Percentiles rank a stretch among this genome's conserved stretches.
Evolutionary conservation across 169 alveolate species (phyloP).

Genomic region (Eimeria mitis): DNA sequence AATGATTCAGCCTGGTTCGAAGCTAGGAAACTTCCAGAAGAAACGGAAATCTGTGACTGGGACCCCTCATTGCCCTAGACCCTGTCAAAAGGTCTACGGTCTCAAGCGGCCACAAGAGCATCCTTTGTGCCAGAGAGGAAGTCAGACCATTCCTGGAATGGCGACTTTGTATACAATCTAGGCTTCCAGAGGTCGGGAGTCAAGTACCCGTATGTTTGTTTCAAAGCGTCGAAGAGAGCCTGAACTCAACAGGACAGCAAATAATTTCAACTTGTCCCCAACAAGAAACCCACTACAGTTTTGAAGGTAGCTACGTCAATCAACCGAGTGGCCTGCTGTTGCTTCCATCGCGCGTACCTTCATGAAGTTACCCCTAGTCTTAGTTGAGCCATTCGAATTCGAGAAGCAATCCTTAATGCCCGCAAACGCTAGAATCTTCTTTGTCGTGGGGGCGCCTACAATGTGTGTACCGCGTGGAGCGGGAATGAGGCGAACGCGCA

Average conservation of each 20-base stretch:
- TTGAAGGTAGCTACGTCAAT: not conserved
- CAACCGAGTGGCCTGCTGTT: not conserved
- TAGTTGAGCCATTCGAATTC: conserved; percentile 98
- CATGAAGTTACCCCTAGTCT: conserved; percentile 99
- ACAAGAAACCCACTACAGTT: not conserved
- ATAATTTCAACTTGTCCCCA: no score
- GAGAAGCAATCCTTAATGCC: conserved; percentile 99
- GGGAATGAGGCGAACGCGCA: conserved; percentile 99
- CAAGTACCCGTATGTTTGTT: conserved; percentile 98
- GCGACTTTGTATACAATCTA: conserved; percentile 92
- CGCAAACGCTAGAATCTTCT: conserved; percentile 98
- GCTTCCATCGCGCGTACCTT: conserved; percentile 86
- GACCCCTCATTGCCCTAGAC: not conserved
- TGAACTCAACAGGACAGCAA: conserved; percentile 35
- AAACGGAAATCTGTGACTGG: not conserved
- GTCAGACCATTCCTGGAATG: conserved; percentile 97
- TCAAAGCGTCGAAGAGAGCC: conserved; percentile 98
- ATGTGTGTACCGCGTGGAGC: conserved; percentile 99
- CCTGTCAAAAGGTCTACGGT: not conserved
- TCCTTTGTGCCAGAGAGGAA: conserved; percentile 88
- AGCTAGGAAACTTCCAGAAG: not conserved
- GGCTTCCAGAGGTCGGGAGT: conserved; percentile 99
- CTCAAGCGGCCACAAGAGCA: conserved; percentile 56
- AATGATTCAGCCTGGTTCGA: conserved; percentile 1
- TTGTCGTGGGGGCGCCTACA: conserved; percentile 99